phyloP scores from a whole-genome alignment of 768 basidiomycete species.

The Termitomyces sp. region DNA sequence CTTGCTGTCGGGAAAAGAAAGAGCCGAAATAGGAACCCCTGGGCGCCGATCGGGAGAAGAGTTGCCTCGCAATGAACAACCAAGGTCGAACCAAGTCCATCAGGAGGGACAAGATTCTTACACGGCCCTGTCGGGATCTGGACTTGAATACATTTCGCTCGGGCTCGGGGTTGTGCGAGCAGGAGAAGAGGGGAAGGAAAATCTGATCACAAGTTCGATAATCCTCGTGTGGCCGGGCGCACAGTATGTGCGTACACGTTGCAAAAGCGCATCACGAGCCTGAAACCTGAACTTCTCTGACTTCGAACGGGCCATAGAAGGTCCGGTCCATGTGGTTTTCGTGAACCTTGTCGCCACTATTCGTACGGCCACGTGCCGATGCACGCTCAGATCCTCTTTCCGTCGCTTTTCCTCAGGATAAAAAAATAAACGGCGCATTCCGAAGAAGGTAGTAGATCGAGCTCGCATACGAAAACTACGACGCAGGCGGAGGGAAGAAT shows the following conservation, averaged over 20 bases:
- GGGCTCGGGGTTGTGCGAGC: neutral
- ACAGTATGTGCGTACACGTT: neutral
- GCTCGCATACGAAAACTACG: neutral
- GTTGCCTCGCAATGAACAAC: neutral
- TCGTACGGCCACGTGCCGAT: neutral
- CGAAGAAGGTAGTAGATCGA: neutral
- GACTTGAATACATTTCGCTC: neutral
- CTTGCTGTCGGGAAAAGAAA: neutral
- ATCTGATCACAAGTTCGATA: neutral
- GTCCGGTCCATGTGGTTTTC: slow-evolving; percentile 1
- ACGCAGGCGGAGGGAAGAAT: slow-evolving; percentile 3
- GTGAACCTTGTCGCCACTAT: slow-evolving; percentile 6
- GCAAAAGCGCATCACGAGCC: slow-evolving; percentile 4
- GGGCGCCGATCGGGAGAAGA: neutral
- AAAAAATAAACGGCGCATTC: neutral
- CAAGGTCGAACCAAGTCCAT: neutral
- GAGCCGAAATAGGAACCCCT: neutral
- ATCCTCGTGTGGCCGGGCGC: neutral
- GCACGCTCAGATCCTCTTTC: neutral
- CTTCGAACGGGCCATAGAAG: neutral
- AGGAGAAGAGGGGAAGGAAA: neutral
- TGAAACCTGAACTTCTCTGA: neutral
- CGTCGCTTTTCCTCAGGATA: neutral
- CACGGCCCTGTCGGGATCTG: neutral
- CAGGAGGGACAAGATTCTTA: neutral